Evolutionary conservation across 768 basidiomycete species (phyloP).

Genomic region (Suillus subaureus): DNA sequence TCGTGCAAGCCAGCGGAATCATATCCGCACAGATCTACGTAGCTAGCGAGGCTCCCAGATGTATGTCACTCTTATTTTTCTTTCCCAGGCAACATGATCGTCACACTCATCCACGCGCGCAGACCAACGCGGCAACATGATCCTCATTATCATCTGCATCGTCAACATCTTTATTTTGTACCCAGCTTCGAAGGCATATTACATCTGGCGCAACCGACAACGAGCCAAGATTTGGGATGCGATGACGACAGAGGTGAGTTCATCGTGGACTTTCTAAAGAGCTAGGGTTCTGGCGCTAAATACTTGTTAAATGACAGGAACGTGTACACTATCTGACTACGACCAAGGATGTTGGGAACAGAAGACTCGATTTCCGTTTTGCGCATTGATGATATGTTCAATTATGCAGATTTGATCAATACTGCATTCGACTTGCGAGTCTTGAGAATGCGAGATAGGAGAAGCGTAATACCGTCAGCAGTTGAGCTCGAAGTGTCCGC

Average conservation of each 20-base stretch:
- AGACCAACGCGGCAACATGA: conserved; percentile 62
- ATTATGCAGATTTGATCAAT: neutral
- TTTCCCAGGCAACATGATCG: neutral
- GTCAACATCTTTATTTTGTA: conserved; percentile 58
- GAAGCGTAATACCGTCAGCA: neutral
- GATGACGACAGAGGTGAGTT: conserved; percentile 50
- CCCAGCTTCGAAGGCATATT: conserved; percentile 54
- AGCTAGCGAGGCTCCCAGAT: conserved; percentile 56
- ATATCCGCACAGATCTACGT: conserved; percentile 62
- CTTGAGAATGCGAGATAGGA: neutral
- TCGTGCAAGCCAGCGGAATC: conserved; percentile 45
- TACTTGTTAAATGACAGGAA: conserved; percentile 37
- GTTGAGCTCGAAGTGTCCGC: neutral
- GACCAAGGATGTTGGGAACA: conserved; percentile 62
- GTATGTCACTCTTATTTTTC: conserved; percentile 31
- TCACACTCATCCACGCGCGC: neutral
- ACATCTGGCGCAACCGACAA: conserved; percentile 59
- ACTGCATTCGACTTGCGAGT: neutral
- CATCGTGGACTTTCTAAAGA: neutral
- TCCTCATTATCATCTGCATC: conserved; percentile 52
- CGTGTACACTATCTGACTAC: conserved; percentile 58
- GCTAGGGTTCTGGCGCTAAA: neutral
- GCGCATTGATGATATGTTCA: conserved; percentile 40
- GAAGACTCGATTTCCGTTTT: conserved; percentile 62
- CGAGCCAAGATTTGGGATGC: conserved; percentile 57